These are phyloP conservation scores for Neurospora sublineolata DNA, from an alignment of 495 filamentous ascomycete species.

Conservation along the genomic window DNA sequence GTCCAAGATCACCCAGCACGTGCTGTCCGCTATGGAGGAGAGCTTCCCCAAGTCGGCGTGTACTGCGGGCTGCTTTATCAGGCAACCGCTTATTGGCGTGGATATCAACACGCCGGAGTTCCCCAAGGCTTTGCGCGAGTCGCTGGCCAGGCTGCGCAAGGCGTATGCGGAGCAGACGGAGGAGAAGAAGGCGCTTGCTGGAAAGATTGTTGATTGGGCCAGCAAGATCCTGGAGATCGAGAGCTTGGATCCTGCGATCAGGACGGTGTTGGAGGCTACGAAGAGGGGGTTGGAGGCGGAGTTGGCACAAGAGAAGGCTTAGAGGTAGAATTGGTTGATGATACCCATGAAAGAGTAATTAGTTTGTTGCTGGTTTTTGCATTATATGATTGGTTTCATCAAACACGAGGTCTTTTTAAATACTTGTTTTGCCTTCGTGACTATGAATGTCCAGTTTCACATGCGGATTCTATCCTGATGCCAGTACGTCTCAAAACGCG, in stretches of 20 bases:
- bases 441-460: neutral
- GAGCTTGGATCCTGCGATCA: constrained; percentile 53
- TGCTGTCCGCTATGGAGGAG: constrained; percentile 52
- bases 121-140: constrained; percentile 54
- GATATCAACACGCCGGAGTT: constrained; percentile 54
- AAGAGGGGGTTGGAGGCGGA: constrained; percentile 20
- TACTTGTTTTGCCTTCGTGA: too few relatives aligned
- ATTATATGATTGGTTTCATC: neutral
- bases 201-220: constrained; percentile 49
- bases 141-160: constrained; percentile 46
- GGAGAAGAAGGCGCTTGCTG: constrained; percentile 35
- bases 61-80: constrained; percentile 58
- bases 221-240: constrained; percentile 41
- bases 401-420: too few relatives aligned
- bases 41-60: constrained; percentile 45
- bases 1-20: constrained; percentile 60
- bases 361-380: neutral
- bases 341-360: neutral
- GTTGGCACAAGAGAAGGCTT: neutral
- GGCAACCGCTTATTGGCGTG: constrained; percentile 56
- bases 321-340: neutral
- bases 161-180: constrained; percentile 30
- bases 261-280: constrained; percentile 52
- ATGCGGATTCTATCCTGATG: neutral
- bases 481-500: neutral